Evolutionary conservation across 257 asterid species (phyloP), one percentile per base, ranked within the genome.

Genomic region (Rhazya stricta): DNA sequence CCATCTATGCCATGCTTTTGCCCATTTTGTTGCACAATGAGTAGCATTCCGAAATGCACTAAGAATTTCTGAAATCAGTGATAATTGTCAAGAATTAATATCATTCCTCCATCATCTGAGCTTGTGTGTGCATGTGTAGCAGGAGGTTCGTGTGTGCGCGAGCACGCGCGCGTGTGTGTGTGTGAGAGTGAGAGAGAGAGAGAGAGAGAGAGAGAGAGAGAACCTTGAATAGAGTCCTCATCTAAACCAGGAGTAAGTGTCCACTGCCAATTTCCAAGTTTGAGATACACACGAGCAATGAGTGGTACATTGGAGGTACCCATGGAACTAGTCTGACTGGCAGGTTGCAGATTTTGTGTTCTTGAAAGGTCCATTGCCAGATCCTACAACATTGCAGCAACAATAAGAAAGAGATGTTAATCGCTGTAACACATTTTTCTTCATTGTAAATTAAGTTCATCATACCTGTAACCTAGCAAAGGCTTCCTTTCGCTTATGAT

Each of bases 1-100:
- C 99, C 99, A 95, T 42, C 85, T 91, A 83, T 95, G 99, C 99
- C 99, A 95, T 72, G 98, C 97, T 81, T 88, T 95, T 77, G 91
- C 98, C 96, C 96, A 95, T 82, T 86, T 89, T 32, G 96, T 79
- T 34, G 99, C 96, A 83, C 86, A 83, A 23, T 88, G 96, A 77
- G 99, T 95, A 13, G 98, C 97, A 77, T 89, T 90, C 39, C 83
- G 85, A 63, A 92, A 91, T 79, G 99, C 99, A 70, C 76, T 82
- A 74, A 91, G 98, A 74, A 92, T 95, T 84, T 95, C 99, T 95
- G 89, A 73, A 84, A 79, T 70, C 77, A 65, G 48, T 27, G 39
- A 70, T 16, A 37, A 18, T 41, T 4, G 57, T 45, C 65, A 45
- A 62, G 34, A 50, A 50, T 30, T 36, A 2, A 36, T 32, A 36